A percentile compares a stretch with the other conserved stretches of the same genome.
These are phyloP conservation scores for Pseudisothecium myosuroides DNA, from an alignment of 225 moss, liverwort and hornwort species.

Conservation along the genomic window DNA sequence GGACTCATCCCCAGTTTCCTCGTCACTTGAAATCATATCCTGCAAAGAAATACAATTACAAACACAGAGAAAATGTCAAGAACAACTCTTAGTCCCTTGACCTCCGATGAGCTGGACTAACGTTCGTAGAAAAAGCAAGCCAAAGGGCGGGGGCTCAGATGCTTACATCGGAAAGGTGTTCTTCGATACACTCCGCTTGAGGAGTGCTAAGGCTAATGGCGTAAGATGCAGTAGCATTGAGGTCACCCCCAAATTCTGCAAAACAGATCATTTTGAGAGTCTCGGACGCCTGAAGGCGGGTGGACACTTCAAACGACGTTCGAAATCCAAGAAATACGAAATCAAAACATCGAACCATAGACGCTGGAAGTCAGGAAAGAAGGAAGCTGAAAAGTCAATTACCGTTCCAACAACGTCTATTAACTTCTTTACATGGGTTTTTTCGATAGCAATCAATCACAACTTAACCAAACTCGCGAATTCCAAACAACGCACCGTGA, in stretches of 20 bases:
- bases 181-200: constrained; percentile 48
- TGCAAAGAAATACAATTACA: not conserved
- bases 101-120: not conserved
- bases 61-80: not conserved
- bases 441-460: not conserved
- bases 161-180: constrained; percentile 34
- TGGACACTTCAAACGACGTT: not conserved
- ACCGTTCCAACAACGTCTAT: not conserved
- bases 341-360: not conserved
- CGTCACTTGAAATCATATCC: constrained; percentile 40
- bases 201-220: constrained; percentile 22
- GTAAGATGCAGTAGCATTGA: constrained; percentile 14
- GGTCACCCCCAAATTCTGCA: constrained; percentile 22
- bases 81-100: not conserved
- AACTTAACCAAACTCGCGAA: not conserved
- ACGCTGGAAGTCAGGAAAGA: not conserved
- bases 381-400: not conserved
- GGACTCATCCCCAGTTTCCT: constrained; percentile 14
- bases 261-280: not conserved
- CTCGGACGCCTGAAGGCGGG: not conserved
- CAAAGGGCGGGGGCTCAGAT: not conserved
- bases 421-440: not conserved
- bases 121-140: not conserved
- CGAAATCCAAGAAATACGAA: not conserved
- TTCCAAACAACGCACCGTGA: not conserved